A percentile compares a stretch with the other conserved stretches of the same genome.
These are phyloP conservation scores for Amphicarpaea edgeworthii DNA, from an alignment of 306 rosid species.

Conservation along the genomic window DNA sequence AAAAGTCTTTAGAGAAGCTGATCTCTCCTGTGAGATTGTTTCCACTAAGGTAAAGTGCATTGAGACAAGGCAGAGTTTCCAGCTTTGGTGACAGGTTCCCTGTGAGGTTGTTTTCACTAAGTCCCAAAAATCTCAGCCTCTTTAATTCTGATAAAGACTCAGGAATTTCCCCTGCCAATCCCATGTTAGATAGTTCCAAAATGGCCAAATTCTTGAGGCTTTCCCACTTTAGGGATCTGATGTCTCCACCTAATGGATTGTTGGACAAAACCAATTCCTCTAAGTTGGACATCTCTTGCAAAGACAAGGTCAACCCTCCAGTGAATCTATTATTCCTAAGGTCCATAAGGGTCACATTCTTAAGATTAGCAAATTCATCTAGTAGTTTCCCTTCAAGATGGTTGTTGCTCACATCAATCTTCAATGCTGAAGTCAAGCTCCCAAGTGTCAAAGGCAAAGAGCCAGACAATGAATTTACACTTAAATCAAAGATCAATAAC, in stretches of 20 bases:
- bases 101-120: slow-evolving; percentile 78
- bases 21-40: slow-evolving; percentile 80
- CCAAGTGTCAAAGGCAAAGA: slow-evolving; percentile 66
- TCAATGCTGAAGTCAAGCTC: slow-evolving; percentile 67
- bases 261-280: slow-evolving; percentile 75
- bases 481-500: slow-evolving; percentile 78
- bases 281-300: slow-evolving; percentile 67
- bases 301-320: slow-evolving; percentile 69
- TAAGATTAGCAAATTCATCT: slow-evolving; percentile 54
- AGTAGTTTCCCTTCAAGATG: slow-evolving; percentile 61
- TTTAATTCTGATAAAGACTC: slow-evolving; percentile 71
- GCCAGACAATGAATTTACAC: slow-evolving; percentile 77
- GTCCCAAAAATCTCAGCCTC: slow-evolving; percentile 78
- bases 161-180: slow-evolving; percentile 81
- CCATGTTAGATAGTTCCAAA: slow-evolving; percentile 77
- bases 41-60: slow-evolving; percentile 79
- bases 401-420: slow-evolving; percentile 86
- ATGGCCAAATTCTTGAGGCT: slow-evolving; percentile 64
- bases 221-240: slow-evolving; percentile 65
- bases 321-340: slow-evolving; percentile 72
- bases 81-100: slow-evolving; percentile 71
- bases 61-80: slow-evolving; percentile 67
- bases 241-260: slow-evolving; percentile 82
- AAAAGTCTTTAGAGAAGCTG: slow-evolving; percentile 68
- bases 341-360: slow-evolving; percentile 81